Evolutionary conservation across 257 asterid species (phyloP), one percentile per base, ranked within the genome.

Genomic region (Pogostemon cablin): DNA sequence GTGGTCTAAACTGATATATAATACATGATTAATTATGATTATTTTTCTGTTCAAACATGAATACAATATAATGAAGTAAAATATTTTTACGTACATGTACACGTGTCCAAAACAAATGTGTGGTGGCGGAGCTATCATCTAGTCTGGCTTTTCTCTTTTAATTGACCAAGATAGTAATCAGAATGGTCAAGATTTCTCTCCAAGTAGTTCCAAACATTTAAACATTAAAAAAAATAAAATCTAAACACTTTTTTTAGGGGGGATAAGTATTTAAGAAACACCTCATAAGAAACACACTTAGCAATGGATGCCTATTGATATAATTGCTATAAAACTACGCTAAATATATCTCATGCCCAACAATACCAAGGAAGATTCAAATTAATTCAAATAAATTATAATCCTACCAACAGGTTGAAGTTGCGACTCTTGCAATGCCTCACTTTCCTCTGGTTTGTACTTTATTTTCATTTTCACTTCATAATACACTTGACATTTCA

Each of bases 401-500:
- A 72, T 20, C 72, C 56, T 81, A 92, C 96, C 97, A 71, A 90
- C 52, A 71, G 89, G 78, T 73, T 82, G 87, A 34, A 92, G 85
- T 57, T 87, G 96, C 4, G 34, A 25, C 53, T 84, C 88, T 79
- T 81, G 87, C 77, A 92, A 79, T 76, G 83, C 82, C 81, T 86
- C 86, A 3, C 83, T 77, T 52, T 79, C 81, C 35, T 88, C 84
- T 12, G 91, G 87, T 73, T 73, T 81, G 49, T 74, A 81, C 59
- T 78, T 72, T 73, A 73, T 69, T 54, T 72, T 35, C 48, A 77
- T 76, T 37, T 72, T 83, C 59, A 86, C 83, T 35, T 72, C 86
- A 4, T 83, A 86, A 66, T 96, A 25, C 32, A 25, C 32, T 25
- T 1, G 17, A 15, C 17, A 15, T 15, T 15, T 15, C 17, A 15